Evolutionary conservation across 116 monocot genomes (phyloP).

Genomic region (Cymodocea nodosa): DNA sequence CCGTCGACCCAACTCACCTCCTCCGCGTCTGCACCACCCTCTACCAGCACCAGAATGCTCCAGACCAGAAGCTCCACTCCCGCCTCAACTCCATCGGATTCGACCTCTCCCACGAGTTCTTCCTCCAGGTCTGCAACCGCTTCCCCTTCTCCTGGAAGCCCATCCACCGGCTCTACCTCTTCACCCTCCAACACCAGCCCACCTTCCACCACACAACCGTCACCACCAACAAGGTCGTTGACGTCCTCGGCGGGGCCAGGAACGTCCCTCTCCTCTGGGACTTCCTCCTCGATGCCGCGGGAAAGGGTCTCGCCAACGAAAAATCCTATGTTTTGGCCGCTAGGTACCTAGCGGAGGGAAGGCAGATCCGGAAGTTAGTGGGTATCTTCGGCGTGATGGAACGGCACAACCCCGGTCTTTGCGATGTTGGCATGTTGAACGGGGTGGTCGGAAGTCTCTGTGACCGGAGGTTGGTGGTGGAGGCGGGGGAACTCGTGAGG

Average conservation of each 20-base stretch:
- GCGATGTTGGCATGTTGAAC: conserved; percentile 18
- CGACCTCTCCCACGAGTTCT: conserved; percentile 45
- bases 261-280: conserved; percentile 49
- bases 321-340: conserved; percentile 28
- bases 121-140: conserved; percentile 58
- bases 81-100: conserved; percentile 37
- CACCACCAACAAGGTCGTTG: conserved; percentile 44
- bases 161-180: conserved; percentile 56
- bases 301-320: conserved; percentile 11
- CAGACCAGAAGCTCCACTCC: conserved; percentile 36
- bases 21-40: conserved; percentile 72
- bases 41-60: conserved; percentile 53
- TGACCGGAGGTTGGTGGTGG: conserved; percentile 27
- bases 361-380: conserved; percentile 48
- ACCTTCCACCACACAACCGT: conserved; percentile 40
- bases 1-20: conserved; percentile 34
- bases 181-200: conserved; percentile 17
- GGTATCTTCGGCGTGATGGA: conserved; percentile 24
- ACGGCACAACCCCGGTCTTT: conserved; percentile 1
- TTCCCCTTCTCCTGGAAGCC: conserved; percentile 76
- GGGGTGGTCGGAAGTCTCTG: conserved; percentile 19
- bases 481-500: conserved; percentile 27
- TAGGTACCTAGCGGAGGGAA: conserved; percentile 36
- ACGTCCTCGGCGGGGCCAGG: conserved; percentile 34
- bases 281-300: conserved; percentile 21